Evolutionary conservation across 1,284 basidiomycete genomes (phyloP).

Genomic region (Kwoniella shivajii): DNA sequence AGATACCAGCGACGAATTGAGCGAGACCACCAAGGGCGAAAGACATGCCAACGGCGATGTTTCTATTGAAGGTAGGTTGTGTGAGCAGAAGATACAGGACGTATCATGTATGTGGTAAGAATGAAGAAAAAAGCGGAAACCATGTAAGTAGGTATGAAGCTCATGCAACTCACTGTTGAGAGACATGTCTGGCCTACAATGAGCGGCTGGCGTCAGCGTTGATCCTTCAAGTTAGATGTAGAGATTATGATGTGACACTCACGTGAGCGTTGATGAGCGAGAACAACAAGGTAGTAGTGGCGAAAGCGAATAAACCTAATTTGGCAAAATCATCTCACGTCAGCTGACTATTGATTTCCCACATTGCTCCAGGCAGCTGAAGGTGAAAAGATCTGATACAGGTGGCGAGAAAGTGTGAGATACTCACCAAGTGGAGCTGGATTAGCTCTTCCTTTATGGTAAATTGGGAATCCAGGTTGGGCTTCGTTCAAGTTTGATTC

Average conservation of each 20-base stretch:
- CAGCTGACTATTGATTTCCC: not conserved
- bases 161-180: not conserved
- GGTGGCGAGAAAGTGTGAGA: not conserved
- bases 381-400: not conserved
- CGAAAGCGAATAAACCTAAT: constrained; percentile 9
- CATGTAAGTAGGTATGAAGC: not conserved
- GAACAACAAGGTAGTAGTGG: constrained; percentile 10
- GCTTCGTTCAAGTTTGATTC: not conserved
- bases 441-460: constrained; percentile 2
- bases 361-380: not conserved
- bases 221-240: not conserved
- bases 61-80: constrained; percentile 14
- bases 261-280: constrained; percentile 13
- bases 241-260: not conserved
- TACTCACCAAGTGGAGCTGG: constrained; percentile 11
- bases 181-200: constrained; percentile 5
- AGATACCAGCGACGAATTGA: constrained; percentile 58
- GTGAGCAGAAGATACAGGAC: not conserved
- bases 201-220: not conserved
- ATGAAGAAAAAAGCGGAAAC: not conserved
- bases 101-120: not conserved
- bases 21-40: constrained; percentile 74
- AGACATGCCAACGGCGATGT: constrained; percentile 65
- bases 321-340: not conserved
- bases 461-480: constrained; percentile 2